Evolutionary conservation across 805 yeast genomes (phyloP), one percentile per base, ranked within the genome.

Genomic region (Saturnispora serradocipensis): DNA sequence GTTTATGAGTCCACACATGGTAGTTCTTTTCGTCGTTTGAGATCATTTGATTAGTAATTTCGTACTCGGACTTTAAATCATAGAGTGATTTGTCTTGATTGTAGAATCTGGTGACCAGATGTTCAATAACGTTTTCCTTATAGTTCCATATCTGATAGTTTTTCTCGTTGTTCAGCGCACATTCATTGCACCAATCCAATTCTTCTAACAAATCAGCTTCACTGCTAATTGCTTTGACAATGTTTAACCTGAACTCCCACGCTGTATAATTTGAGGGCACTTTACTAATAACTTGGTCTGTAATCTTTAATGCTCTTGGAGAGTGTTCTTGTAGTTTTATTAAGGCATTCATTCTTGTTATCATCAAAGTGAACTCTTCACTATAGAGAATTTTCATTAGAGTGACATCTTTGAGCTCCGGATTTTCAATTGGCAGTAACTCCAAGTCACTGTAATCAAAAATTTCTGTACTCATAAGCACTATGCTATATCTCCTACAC

Each of bases 101-200:
- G 34, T 28, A 36, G 13, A 20, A 13, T 20, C 43, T 18, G 4
- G 54, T 28, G 34, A 55, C 52, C 47, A 54, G 57, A 46, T 64
- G 51, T 42, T 73, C 73, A 50, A 85, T 68, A 8, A 91, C 63
- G 34, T 81, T 70, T 61, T 85, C 90, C 52, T 97, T 77, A 62
- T 91, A 90, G 59, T 90, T 87, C 97, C 98, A 93, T n/a, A 91
- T 84, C 66, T 93, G 99, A 68, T 93, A 93, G 70, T 90, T 91
- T 66, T 93, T 93, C 40, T 90, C 85, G 64, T 86, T 84, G 11
- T 76, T 81, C 46, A 85, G 62, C 0, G 96, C 90, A 35, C 87
- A 69, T 34, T 72, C 72, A 59, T 87, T 93, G 56, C 88, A 75
- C 96, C 96, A 88, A 38, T 78, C 78, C 38, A 88, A 71, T 61